phyloP scores from a whole-genome alignment of 208 protist genomes.

The Trypanosoma conorhini region DNA sequence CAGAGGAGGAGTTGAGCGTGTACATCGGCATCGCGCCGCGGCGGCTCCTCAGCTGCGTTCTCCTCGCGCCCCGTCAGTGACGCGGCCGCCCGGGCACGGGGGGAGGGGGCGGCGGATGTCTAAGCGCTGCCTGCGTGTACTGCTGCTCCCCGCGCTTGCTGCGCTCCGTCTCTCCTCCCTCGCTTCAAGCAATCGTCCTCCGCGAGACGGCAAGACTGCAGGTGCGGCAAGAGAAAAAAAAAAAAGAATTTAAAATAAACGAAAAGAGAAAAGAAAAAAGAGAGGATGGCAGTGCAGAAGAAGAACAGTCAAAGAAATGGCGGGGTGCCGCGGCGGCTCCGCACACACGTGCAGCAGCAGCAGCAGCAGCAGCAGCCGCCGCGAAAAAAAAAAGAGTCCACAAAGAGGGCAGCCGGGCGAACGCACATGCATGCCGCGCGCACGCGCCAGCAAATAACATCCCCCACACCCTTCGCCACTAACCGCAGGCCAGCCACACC shows the following conservation, averaged over 20 bases:
- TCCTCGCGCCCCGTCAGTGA: background rate
- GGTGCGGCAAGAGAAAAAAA: conserved; percentile 12
- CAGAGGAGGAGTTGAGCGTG: conserved; percentile 25
- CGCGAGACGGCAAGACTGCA: background rate
- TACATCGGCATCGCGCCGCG: conserved; percentile 13
- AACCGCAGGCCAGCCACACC: background rate
- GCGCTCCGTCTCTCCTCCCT: background rate
- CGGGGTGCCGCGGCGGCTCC: background rate
- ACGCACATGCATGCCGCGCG: background rate
- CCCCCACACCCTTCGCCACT: background rate
- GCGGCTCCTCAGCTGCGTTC: too few relatives aligned
- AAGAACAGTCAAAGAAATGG: background rate
- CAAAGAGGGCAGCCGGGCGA: too few relatives aligned
- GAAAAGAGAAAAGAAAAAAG: conserved; percentile 25
- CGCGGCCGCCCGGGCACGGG: too few relatives aligned
- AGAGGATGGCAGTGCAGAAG: conserved; percentile 22
- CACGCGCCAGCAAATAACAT: background rate
- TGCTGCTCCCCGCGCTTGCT: background rate
- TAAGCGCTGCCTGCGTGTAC: background rate
- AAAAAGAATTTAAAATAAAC: conserved; percentile 23
- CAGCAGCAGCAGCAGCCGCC: too few relatives aligned
- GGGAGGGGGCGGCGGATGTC: background rate
- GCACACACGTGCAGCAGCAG: background rate
- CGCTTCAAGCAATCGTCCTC: background rate
- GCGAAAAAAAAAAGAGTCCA: background rate